Evolutionary conservation across 495 filamentous ascomycete genomes (phyloP), one percentile per base, ranked within the genome.

Genomic region (Cairneyella variabilis): DNA sequence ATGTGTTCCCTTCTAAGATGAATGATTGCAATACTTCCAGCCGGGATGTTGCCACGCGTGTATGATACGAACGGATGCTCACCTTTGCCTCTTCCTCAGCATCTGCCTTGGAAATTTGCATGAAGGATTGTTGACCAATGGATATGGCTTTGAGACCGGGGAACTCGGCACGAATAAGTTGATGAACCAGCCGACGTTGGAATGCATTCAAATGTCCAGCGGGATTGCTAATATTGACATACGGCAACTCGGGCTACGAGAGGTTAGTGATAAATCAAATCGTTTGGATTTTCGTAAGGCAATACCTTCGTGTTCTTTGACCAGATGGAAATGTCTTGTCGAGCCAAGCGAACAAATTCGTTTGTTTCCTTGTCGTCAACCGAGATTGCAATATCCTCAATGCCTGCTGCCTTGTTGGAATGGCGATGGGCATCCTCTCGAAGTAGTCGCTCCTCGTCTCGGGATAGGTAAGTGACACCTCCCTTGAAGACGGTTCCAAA

Each of bases 381-480:
- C n/a, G 74, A 72, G 26, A 84, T 66, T 1, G 44, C 23, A 10
- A 85, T 58, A 41, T 79, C 73, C 8, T 71, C 61, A 11, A 74
- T 63, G 22, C 27, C 39, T 10, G 60, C 69, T 14, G 69, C 64
- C 32, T 63, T 71, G 16, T 72, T 66, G 21, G 68, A 54, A 30
- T 65, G 61, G 9, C 64, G 53, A 11, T 63, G 48, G 22, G 65
- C 71, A 16, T 65, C 56, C 25, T 71, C 57, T 38, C 69, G 60
- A 3, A 77, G 75, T 25, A 61, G 34, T 2, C 66, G 60, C 48
- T 84, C 82, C 60, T 92, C 89, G 5, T 76, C 68, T 37, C 78
- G 75, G 21, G 84, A 88, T 4, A 95, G 67, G 64, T 92, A 93
- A 3, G 72, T 72, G 6, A 91, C 73, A 10, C 89, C 89, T 9